Evolutionary conservation across 768 basidiomycete species (phyloP), one percentile per base, ranked within the genome.

Genomic region (Paxillus ammoniavirescens): DNA sequence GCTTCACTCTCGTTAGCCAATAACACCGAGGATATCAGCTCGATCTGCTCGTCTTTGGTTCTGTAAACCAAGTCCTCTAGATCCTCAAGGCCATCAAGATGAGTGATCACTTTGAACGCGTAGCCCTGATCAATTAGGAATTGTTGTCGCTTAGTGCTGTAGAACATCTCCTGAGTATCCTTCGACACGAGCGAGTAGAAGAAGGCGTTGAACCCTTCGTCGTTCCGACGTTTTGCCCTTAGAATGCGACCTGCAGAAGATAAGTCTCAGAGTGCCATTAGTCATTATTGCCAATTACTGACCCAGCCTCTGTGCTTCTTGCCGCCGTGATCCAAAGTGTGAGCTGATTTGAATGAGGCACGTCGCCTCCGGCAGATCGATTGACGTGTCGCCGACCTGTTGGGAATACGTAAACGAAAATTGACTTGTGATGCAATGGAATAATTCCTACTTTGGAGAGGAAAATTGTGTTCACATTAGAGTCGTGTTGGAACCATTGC

Each of bases 141-240:
- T 65, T 98, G 94, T 66, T 98, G 97, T 14, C 97, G 86, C 73
- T 99, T 99, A 3, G 97, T 96, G 68, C 92, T 95, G 79, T 98
- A 99, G 73, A 87, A 99, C 93, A 98, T 98, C 73, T 98, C 97
- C 65, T 97, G 93, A 4, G 96, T 99, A 73, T 98, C 96, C 72
- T 97, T 97, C 23, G 95, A 98, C 33, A 99, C 97, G 7, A 99
- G 84, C 31, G 97, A 98, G 71, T 99, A 99, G 74, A 99, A 99
- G 75, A 98, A 99, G 21, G 97, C 97, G 59, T 99, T 99, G 76
- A 99, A 99, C 1, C 97, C 97, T 73, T 98, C 97, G 64, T 99
- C 97, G 65, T 99, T 99, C 58, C 97, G 81, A 54, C 97, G 83
- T 71, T 99, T 99, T 8, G 97, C 97, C 43, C 97, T 89, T 42